A percentile compares a stretch with the other conserved stretches of the same genome.
Evolutionary conservation across 345 rosid genomes (phyloP).

Genomic region (Gossypium anomalum): DNA sequence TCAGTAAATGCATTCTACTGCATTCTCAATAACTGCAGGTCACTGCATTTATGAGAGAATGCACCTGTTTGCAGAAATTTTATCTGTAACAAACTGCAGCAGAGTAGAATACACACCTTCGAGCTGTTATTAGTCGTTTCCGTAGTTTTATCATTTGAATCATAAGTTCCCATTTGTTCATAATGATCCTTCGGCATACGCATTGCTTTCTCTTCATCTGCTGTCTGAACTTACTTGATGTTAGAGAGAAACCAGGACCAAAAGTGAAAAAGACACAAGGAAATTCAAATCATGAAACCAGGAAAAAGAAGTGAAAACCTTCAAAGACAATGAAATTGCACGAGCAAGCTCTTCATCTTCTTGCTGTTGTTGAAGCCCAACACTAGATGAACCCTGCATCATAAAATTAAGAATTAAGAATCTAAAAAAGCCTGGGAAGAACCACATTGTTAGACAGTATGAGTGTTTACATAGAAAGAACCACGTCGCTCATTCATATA

Average conservation of each 20-base stretch:
- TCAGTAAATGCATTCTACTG: background rate
- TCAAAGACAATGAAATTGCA: constrained; percentile 69
- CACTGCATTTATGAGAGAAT: background rate
- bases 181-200: constrained; percentile 30
- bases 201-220: constrained; percentile 50
- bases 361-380: constrained; percentile 27
- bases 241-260: constrained; percentile 22
- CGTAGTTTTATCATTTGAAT: constrained; percentile 27
- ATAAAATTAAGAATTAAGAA: constrained; percentile 4
- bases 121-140: constrained; percentile 24
- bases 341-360: constrained; percentile 75
- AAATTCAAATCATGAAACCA: constrained; percentile 12
- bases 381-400: constrained; percentile 45
- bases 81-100: constrained; percentile 9
- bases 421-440: constrained; percentile 5
- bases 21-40: background rate
- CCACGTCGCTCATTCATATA: constrained; percentile 16
- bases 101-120: constrained; percentile 34
- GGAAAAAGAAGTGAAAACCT: constrained; percentile 44
- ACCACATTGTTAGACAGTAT: constrained; percentile 15
- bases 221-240: constrained; percentile 47
- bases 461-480: constrained; percentile 18
- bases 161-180: constrained; percentile 18
- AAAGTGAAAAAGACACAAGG: background rate
- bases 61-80: background rate